phyloP scores from a whole-genome alignment of 208 protist species.

The Herpetomonas samuelpessoai region DNA sequence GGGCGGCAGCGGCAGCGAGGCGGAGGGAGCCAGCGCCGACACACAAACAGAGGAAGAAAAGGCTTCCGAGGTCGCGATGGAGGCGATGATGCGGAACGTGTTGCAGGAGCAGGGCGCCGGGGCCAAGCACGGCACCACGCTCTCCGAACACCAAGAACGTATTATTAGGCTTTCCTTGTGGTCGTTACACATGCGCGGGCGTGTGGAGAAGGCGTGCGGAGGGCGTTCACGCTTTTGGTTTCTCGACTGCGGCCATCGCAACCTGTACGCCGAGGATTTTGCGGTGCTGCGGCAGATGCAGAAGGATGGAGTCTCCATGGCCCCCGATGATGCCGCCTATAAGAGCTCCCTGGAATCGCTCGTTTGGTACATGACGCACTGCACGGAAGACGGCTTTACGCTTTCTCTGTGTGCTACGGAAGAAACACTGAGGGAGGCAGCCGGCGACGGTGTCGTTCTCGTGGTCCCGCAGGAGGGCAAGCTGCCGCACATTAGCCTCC shows the following conservation, averaged over 20 bases:
- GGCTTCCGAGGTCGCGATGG: background rate
- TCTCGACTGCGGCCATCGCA: conserved; percentile 69
- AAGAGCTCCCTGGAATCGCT: conserved; percentile 31
- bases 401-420: conserved; percentile 51
- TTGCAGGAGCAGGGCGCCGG: background rate
- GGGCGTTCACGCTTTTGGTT: conserved; percentile 43
- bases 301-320: background rate
- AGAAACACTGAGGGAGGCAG: conserved; percentile 12
- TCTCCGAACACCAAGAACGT: conserved; percentile 2
- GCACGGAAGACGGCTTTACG: conserved; percentile 6
- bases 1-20: background rate
- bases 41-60: background rate
- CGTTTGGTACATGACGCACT: conserved; percentile 25
- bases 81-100: background rate
- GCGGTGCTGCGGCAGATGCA: background rate
- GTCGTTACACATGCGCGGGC: conserved; percentile 9
- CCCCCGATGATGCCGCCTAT: background rate
- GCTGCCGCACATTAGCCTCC: conserved; percentile 60
- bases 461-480: conserved; percentile 80
- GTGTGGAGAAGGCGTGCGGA: conserved; percentile 16
- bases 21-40: background rate
- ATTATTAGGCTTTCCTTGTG: conserved; percentile 10
- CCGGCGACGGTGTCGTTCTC: conserved; percentile 40
- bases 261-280: conserved; percentile 31
- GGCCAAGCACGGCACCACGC: background rate